Base-by-base conservation (phyloP, 2,329 filamentous ascomycete species). In the Penicillium sp. region DNA sequence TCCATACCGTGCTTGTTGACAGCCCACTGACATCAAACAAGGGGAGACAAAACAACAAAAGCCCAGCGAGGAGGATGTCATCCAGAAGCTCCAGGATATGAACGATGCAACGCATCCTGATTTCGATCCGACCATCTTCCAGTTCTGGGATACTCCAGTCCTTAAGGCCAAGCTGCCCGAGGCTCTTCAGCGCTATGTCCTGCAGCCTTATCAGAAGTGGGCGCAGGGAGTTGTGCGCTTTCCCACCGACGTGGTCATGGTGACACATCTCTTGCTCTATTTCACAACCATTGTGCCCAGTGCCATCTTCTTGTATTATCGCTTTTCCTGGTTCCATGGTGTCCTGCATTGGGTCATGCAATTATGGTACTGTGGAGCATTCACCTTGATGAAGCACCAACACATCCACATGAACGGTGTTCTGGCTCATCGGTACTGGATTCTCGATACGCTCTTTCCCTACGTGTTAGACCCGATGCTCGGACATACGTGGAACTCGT, bases 401-500 rank as follows among this genome's bases (percentile, higher is more conserved):
- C 91, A 94, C 73, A 93, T 94, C 68, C 91, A 94, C 73, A 87
- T 87, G 80, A 83, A 87, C 49, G 91, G 91, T 16, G 81, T 93
- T 3, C 77, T 93, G 38, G 76, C 80, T 26, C 85, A 84, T 68
- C 73, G 78, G 7, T 85, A 83, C 57, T 76, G 78, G 37, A 70
- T 83, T 33, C 75, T 93, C 60, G 91, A 94, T 70, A 72, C 76
- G 6, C 55, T 82, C 1, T 93, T 93, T 67, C 91, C 91, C 0
- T 94, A 92, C 71, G 75, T 93, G 43, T 80, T 86, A 11, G 89
- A 93, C 67, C 90, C 90, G 0, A 76, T 94, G 59, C 89, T 92
- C 85, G 91, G 91, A 11, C 91, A 94, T 71, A 93, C 90, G 0
- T 93, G 90, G 89, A 92, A 94, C 77, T 89, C 88, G 1, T 94